Conservation (phyloP, 75 land plant species). For the Adiantum capillusveneris region DNA sequence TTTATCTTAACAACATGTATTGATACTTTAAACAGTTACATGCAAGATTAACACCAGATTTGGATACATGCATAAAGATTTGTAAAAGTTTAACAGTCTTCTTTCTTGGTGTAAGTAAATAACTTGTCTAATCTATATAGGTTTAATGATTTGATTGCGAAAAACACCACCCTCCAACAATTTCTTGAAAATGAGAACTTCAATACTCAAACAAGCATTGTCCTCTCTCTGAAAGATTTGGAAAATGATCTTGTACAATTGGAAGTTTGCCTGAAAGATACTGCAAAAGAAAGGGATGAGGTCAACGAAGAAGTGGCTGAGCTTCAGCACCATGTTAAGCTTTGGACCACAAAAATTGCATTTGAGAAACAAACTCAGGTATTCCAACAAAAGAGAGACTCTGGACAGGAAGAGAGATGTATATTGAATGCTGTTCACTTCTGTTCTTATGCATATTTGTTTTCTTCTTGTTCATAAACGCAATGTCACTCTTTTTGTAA, state of each 20-base stretch:
- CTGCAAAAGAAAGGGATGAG: constrained; percentile 10
- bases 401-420: too few species aligned
- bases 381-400: too few species aligned
- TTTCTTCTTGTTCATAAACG: too few species aligned
- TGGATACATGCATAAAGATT: too few species aligned
- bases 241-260: constrained; percentile 9
- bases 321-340: constrained; percentile 27
- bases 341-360: constrained; percentile 34
- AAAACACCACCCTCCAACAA: constrained; percentile 17
- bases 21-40: too few species aligned
- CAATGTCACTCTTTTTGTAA: too few species aligned
- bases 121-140: constrained; percentile 4
- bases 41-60: too few species aligned
- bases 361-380: constrained; percentile 39
- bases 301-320: constrained; percentile 17
- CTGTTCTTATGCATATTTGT: too few species aligned
- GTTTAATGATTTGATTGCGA: constrained; percentile 30
- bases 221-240: constrained; percentile 24
- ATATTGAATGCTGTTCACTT: too few species aligned
- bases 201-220: constrained; percentile 12
- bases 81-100: too few species aligned
- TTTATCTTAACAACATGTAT: too few species aligned
- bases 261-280: constrained; percentile 14
- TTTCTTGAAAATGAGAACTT: constrained; percentile 15
- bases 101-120: too few species aligned